Base-by-base conservation (phyloP, 1,284 basidiomycete species). In the Irpex sp. region DNA sequence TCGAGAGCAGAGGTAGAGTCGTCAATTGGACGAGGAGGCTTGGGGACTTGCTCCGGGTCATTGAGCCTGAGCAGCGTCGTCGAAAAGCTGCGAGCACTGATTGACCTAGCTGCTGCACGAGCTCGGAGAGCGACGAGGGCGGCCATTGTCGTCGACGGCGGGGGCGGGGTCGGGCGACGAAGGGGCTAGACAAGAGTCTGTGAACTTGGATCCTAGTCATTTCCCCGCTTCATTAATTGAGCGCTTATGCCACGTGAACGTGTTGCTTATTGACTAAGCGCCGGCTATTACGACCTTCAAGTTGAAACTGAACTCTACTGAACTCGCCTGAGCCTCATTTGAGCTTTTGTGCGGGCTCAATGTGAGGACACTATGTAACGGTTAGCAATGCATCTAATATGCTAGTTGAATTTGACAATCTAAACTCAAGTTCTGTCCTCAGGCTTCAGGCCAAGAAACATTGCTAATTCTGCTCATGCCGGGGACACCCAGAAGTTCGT, bases 1-100 rank as follows among this genome's bases (percentile, higher is more conserved):
- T 97, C 94, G 66, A 97, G 81, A 9, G 96, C 96, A 36, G 91
- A 94, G 0, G 96, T 98, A 52, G 91, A 94, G 75, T 96, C 93
- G 72, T 93, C 88, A 65, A 95, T 90, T 7, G 82, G 82, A 56
- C 82, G 83, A 3, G 89, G 88, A 14, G 84, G 83, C 69, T 80
- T 84, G 8, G 65, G 79, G 69, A 62, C 67, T 49, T 67, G 59
- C 28, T 73, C 74, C 47, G 72, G 67, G 14, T 69, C 67, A 36
- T 64, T 59, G 66, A 71, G 64, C 68, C 68, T 63, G 71, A 68
- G 64, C 65, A 70, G 57, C 58, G 68, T 62, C 71, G 74, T 56
- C 71, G 77, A 57, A 76, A 81, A 65, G 76, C 72, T 63, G 55
- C 73, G 72, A 8, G 68, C 59, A 10, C 60, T 54, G 2, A 54